Conservation (phyloP, 2,329 filamentous ascomycete genomes). For the Aspergillus floridensis region DNA sequence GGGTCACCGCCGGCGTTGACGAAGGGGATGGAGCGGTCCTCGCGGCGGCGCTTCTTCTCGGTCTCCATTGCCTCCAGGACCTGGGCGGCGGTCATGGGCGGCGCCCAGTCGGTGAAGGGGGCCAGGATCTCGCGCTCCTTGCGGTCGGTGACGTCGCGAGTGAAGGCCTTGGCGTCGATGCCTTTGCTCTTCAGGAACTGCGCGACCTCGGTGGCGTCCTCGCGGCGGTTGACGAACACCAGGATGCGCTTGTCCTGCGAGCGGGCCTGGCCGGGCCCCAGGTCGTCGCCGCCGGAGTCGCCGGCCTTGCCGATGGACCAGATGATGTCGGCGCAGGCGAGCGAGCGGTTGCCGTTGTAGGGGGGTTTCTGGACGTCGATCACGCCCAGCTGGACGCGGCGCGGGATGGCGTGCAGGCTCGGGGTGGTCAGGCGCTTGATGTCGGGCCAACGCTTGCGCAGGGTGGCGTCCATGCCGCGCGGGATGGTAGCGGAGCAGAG, state of each 20-base stretch:
- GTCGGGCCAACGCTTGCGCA: slow-evolving; percentile 77
- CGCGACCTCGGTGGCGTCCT: slow-evolving; percentile 78
- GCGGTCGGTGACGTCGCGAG: slow-evolving; percentile 76
- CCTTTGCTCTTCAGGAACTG: slow-evolving; percentile 78
- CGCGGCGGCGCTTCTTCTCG: slow-evolving; percentile 13
- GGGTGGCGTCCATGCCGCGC: slow-evolving; percentile 77
- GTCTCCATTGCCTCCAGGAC: slow-evolving; percentile 32
- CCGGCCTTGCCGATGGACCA: slow-evolving; percentile 87
- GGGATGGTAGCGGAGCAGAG: slow-evolving; percentile 97
- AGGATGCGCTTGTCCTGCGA: slow-evolving; percentile 78
- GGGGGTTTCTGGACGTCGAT: slow-evolving; percentile 90
- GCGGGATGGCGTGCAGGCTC: slow-evolving; percentile 92
- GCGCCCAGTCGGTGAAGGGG: slow-evolving; percentile 60
- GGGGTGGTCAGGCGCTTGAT: slow-evolving; percentile 87
- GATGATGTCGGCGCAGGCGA: slow-evolving; percentile 92
- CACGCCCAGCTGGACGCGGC: slow-evolving; percentile 88
- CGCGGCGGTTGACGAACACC: slow-evolving; percentile 95
- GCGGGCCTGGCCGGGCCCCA: slow-evolving; percentile 33
- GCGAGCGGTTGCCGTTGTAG: slow-evolving; percentile 85
- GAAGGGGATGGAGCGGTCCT: slow-evolving; percentile 42
- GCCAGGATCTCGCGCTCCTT: slow-evolving; percentile 74
- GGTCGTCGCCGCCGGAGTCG: slow-evolving; percentile 37
- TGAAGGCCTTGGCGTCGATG: slow-evolving; percentile 81
- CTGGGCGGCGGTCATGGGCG: slow-evolving; percentile 36
- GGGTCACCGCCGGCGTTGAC: slow-evolving; percentile 30